These are phyloP conservation scores for Cyclotella sp. DNA, from an alignment of 108 stramenopile genomes.

Conservation along the genomic window DNA sequence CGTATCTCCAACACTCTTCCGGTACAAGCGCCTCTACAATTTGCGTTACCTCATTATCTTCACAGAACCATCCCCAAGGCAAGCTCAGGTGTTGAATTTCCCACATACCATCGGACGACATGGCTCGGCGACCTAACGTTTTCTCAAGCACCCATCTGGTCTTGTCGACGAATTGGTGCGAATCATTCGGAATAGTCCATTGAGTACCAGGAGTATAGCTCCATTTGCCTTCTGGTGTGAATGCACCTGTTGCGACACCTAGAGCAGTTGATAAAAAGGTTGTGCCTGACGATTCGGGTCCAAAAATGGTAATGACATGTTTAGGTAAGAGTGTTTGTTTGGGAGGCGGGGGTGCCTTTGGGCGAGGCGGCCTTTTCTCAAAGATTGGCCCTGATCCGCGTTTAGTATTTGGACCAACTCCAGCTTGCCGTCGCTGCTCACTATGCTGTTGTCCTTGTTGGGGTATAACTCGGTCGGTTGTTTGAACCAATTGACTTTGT, in stretches of 20 bases:
- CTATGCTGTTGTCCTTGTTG: background rate
- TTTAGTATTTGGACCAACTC: background rate
- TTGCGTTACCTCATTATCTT: conserved; percentile 5
- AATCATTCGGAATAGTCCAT: background rate
- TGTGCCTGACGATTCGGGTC: conserved; percentile 47
- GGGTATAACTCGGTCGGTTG: background rate
- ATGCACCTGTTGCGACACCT: conserved; percentile 31
- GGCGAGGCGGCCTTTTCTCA: background rate
- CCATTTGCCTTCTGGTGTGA: conserved; percentile 19
- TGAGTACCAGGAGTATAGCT: conserved; percentile 1
- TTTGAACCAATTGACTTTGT: background rate
- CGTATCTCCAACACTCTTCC: conserved; percentile 28
- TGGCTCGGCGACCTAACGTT: conserved; percentile 4
- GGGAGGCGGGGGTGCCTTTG: conserved; percentile 5
- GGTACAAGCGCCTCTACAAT: conserved; percentile 20
- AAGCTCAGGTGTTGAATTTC: conserved; percentile 35
- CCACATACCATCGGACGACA: conserved; percentile 21
- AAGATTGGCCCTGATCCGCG: background rate
- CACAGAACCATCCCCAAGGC: conserved; percentile 27
- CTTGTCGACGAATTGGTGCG: background rate
- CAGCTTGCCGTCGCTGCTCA: background rate
- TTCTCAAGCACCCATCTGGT: conserved; percentile 11
- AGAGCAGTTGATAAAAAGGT: conserved; percentile 39
- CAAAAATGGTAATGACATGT: conserved; percentile 45
- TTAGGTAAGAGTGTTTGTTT: conserved; percentile 31